These are phyloP conservation scores for Nemania sp. DNA, from an alignment of 2,329 filamentous ascomycete species.

Conservation along the genomic window DNA sequence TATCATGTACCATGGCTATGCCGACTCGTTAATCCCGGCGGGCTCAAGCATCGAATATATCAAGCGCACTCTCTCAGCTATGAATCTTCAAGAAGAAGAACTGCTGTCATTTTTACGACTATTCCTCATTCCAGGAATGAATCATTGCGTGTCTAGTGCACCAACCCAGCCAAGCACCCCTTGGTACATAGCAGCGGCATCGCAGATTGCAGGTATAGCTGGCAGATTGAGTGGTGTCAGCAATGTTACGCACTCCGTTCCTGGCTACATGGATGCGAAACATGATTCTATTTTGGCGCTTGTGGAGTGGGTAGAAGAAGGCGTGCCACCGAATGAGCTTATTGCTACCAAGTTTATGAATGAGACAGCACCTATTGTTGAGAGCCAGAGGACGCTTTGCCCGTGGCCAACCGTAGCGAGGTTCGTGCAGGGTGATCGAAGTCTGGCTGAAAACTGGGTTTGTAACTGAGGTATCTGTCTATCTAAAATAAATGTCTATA, in stretches of 20 bases:
- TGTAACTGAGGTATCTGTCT: slow-evolving; percentile 22
- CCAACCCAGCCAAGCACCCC: slow-evolving; percentile 48
- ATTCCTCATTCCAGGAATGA: slow-evolving; percentile 63
- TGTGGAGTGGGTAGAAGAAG: slow-evolving; percentile 62
- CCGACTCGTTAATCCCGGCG: slow-evolving; percentile 57
- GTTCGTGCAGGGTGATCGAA: slow-evolving; percentile 35
- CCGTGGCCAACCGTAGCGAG: slow-evolving; percentile 38
- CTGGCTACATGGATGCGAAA: slow-evolving; percentile 38
- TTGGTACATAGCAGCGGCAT: slow-evolving; percentile 38
- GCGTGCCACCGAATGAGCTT: slow-evolving; percentile 49
- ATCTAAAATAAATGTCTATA: no score
- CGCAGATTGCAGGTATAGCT: slow-evolving; percentile 35
- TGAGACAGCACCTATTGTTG: slow-evolving; percentile 45
- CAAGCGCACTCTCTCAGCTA: slow-evolving; percentile 56
- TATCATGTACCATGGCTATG: slow-evolving; percentile 58
- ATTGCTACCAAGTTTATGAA: slow-evolving; percentile 56
- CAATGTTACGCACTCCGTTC: slow-evolving; percentile 58
- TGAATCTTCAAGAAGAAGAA: slow-evolving; percentile 54
- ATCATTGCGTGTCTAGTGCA: slow-evolving; percentile 58
- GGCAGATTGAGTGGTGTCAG: slow-evolving; percentile 45
- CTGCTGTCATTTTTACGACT: slow-evolving; percentile 52
- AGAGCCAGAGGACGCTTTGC: slow-evolving; percentile 44
- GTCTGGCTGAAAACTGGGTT: slow-evolving; percentile 38
- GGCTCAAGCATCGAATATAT: slow-evolving; percentile 57
- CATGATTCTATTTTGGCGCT: slow-evolving; percentile 57